Conservation (phyloP, 2,329 filamentous ascomycete genomes). For the Phyllosticta capitalensis region DNA sequence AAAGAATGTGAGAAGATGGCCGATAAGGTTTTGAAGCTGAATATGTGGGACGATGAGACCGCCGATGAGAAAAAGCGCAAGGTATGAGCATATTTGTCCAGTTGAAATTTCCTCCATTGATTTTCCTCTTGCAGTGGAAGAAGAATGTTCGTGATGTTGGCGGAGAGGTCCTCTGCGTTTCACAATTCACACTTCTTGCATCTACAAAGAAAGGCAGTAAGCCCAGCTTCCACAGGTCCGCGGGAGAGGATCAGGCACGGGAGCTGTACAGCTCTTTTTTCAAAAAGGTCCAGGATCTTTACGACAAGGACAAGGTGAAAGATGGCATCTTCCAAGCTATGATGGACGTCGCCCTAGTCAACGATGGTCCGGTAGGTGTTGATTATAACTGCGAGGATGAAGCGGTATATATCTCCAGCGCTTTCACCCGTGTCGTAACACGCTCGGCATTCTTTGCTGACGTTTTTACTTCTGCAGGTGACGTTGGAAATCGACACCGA, state of each 20-base stretch:
- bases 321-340: slow-evolving; percentile 97
- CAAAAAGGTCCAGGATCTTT: slow-evolving; percentile 61
- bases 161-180: slow-evolving; percentile 93
- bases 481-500: slow-evolving; percentile 41
- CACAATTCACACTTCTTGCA: slow-evolving; percentile 90
- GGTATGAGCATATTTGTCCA: slow-evolving; percentile 34
- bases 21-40: slow-evolving; percentile 78
- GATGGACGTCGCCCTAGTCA: slow-evolving; percentile 94
- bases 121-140: slow-evolving; percentile 60
- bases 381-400: slow-evolving; percentile 48
- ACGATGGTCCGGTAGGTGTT: slow-evolving; percentile 66
- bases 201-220: slow-evolving; percentile 94
- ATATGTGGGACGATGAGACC: slow-evolving; percentile 77
- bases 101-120: slow-evolving; percentile 10
- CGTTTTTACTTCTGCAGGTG: slow-evolving; percentile 25
- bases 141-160: slow-evolving; percentile 75
- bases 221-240: slow-evolving; percentile 86
- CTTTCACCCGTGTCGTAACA: slow-evolving; percentile 6
- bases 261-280: slow-evolving; percentile 79
- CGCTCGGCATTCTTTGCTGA: not conserved
- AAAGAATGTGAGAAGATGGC: slow-evolving; percentile 81
- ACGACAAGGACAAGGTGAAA: slow-evolving; percentile 67
- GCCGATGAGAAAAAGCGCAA: slow-evolving; percentile 41
- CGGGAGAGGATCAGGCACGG: slow-evolving; percentile 67
- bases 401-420: slow-evolving; percentile 39